Conservation (phyloP, 371 early-diverging fungal genomes). For the Lichtheimia ornata region DNA sequence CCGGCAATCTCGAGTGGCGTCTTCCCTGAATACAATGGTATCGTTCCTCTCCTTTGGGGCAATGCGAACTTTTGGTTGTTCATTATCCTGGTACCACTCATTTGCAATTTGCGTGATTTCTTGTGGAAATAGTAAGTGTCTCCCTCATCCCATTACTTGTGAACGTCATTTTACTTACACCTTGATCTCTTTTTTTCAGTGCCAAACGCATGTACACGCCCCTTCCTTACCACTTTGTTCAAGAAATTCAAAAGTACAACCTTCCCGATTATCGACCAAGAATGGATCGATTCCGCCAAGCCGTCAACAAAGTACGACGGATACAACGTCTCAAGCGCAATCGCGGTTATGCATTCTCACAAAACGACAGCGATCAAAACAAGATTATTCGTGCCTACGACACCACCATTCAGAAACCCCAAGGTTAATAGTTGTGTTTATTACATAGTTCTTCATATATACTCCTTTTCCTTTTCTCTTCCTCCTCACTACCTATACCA, state of each 20-base stretch:
- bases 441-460: neutral
- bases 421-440: conserved; percentile 47
- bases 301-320: conserved; percentile 93
- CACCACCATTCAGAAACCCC: conserved; percentile 91
- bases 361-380: conserved; percentile 94
- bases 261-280: conserved; percentile 97
- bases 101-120: conserved; percentile 86
- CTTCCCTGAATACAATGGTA: conserved; percentile 79
- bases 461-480: neutral
- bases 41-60: conserved; percentile 74
- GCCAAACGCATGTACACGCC: conserved; percentile 81
- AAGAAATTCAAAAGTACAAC: conserved; percentile 97
- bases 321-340: conserved; percentile 91
- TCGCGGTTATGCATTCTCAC: conserved; percentile 97
- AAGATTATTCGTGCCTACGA: conserved; percentile 94
- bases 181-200: conserved; percentile 28
- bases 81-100: conserved; percentile 77
- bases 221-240: conserved; percentile 90
- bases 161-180: neutral
- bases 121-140: conserved; percentile 88
- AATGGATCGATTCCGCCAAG: conserved; percentile 96
- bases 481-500: conserved; percentile 1
- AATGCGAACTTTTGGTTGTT: conserved; percentile 87
- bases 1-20: conserved; percentile 70
- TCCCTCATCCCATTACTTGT: too few relatives aligned